Percentiles rank a stretch among this genome's conserved stretches.
phyloP scores from a whole-genome alignment of 2,329 filamentous ascomycete genomes.

The Apiospora marii region DNA sequence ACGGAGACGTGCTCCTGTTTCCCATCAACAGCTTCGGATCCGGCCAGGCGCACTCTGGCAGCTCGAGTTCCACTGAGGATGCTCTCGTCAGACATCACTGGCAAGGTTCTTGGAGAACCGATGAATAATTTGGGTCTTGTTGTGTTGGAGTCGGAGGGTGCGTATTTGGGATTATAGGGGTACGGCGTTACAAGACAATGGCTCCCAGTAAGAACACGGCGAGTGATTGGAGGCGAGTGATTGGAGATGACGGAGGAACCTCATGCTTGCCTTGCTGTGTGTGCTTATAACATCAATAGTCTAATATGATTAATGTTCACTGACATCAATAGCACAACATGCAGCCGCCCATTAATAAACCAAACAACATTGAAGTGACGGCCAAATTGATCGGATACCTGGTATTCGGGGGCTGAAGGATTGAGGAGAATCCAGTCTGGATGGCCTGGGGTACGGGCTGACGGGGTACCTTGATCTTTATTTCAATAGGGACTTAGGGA shows the following conservation, averaged over 20 bases:
- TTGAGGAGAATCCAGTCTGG: no score
- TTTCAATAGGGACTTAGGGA: neutral
- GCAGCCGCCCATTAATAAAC: no score
- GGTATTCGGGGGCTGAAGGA: no score
- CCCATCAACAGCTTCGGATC: conserved; percentile 25
- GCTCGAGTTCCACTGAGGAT: neutral
- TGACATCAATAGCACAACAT: neutral
- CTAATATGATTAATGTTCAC: neutral
- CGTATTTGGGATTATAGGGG: neutral
- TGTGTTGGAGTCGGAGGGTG: neutral
- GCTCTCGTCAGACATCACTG: conserved; percentile 22
- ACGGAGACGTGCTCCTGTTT: conserved; percentile 25
- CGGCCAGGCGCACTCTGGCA: conserved; percentile 24
- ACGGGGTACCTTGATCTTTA: conserved; percentile 10
- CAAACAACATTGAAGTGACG: no score
- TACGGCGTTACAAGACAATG: neutral
- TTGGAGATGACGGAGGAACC: no score
- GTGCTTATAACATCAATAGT: neutral
- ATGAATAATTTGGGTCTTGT: neutral
- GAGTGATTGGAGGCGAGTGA: neutral
- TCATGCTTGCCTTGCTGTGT: neutral
- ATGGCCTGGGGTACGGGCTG: neutral
- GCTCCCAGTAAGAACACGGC: neutral
- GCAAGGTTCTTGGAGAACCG: conserved; percentile 29
- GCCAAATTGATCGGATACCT: no score